phyloP scores from a whole-genome alignment of 2,329 filamentous ascomycete species.

The Cladosporium sp. region DNA sequence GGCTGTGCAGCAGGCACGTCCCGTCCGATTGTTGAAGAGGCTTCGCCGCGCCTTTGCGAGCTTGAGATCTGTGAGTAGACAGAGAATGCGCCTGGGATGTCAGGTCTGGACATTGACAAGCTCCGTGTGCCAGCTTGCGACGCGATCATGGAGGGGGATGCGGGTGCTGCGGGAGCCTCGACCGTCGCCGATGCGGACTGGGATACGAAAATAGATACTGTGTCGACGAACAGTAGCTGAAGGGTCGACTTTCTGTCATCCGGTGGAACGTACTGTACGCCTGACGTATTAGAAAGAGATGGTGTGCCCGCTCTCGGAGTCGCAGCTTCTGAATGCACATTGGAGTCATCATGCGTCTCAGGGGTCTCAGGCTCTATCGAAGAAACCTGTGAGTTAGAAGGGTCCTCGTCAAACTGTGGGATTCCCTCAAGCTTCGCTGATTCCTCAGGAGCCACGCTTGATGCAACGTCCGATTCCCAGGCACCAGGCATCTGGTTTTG shows the following conservation, averaged over 20 bases:
- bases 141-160: not conserved
- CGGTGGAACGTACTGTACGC: not conserved
- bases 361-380: not conserved
- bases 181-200: not conserved
- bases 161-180: not conserved
- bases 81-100: conserved; percentile 43
- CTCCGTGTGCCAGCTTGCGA: not conserved
- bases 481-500: conserved; percentile 33
- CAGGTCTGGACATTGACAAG: conserved; percentile 10
- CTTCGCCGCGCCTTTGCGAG: conserved; percentile 20
- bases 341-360: conserved; percentile 20
- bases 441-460: not conserved
- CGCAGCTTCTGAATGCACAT: conserved; percentile 18
- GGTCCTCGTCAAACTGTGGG: not conserved
- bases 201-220: not conserved
- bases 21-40: conserved; percentile 1
- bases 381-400: too few species aligned
- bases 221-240: not conserved
- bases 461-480: conserved; percentile 33
- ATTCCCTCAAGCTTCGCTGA: not conserved
- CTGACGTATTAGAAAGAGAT: not conserved
- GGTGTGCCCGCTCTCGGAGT: conserved; percentile 21
- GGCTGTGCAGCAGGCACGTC: not conserved
- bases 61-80: conserved; percentile 40
- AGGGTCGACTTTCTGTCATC: not conserved